Percentiles rank a stretch among this genome's conserved stretches.
Conservation (phyloP, 2,329 filamentous ascomycete species). For the Xylaria sp. region DNA sequence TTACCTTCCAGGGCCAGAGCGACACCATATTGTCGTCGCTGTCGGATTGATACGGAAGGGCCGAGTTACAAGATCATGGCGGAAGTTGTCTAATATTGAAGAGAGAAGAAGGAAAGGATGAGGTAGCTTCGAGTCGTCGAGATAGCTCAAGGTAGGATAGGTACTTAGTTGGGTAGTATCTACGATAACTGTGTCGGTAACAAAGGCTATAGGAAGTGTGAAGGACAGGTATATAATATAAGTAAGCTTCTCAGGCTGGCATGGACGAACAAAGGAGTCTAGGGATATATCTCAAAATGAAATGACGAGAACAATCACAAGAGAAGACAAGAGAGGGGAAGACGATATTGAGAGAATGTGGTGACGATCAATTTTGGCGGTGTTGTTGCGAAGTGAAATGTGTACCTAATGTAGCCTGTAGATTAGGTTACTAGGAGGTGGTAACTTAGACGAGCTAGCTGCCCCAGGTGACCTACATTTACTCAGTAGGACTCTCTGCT, state of each 20-base stretch:
- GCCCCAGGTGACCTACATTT: not conserved
- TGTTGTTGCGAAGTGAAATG: not conserved
- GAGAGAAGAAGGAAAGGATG: not conserved
- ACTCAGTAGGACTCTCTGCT: too few relatives aligned
- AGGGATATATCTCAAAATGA: not conserved
- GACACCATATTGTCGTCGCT: conserved; percentile 72
- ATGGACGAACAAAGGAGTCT: not conserved
- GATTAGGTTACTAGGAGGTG: too few relatives aligned
- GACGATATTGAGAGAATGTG: conserved; percentile 15
- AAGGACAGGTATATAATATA: not conserved
- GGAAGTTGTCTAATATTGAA: conserved; percentile 9
- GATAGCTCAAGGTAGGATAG: not conserved
- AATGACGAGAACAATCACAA: not conserved
- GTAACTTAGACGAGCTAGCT: not conserved
- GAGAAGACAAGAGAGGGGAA: not conserved
- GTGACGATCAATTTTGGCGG: conserved; percentile 7
- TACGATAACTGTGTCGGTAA: not conserved
- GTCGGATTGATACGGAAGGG: conserved; percentile 8
- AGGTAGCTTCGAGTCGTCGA: not conserved
- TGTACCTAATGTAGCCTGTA: not conserved
- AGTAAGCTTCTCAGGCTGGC: too few relatives aligned
- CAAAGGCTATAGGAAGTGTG: not conserved
- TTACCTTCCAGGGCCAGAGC: conserved; percentile 86
- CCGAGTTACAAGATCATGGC: conserved; percentile 42
- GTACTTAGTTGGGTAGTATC: not conserved